Base-by-base conservation (phyloP, 768 basidiomycete species). In the Pisolithus microcarpus region DNA sequence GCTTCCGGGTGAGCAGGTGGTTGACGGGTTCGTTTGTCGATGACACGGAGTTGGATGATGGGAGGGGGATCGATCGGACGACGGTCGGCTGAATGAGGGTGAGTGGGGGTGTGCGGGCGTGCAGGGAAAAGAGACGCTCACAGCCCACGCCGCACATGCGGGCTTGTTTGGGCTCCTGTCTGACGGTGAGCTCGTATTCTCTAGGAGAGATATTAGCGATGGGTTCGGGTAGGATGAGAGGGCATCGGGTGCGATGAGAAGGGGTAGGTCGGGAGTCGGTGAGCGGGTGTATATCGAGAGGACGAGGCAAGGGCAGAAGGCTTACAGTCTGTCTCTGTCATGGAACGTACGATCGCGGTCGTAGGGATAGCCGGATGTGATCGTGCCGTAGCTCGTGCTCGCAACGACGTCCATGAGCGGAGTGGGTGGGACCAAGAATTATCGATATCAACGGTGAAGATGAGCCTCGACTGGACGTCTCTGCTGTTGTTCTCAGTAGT, bases 21-120 rank as follows among this genome's bases (percentile, higher is more conserved):
- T 23, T 63, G 63, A 26, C 64, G 71, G 30, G 66, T 62, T 24
- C 70, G 60, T 8, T 80, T 83, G 70, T 92, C 87, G 58, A 90
- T 75, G 49, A 96, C 89, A 49, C 87, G 83, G 7, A 97, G 81
- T 67, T 95, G 91, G n/a, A 97, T 84, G 70, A 97, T 93, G 16
- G 94, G 93, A 1, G 93, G 92, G 0, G 94, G 94, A 74, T 97
- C 93, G 64, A 97, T 92, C 2, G 94, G 93, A 36, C 93, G 78
- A n/a, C 93, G 80, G 76, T 95, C 94, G 50, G 91, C 92, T 87
- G 70, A 51, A 50, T 30, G 45, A 37, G 46, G 30, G 23, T 31
- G 50, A 38, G 43, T 37, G 23, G 16, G 39, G 43, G 48, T 28
- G 53, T 54, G 26, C 47, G 42, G 36, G 18, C 39, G 44, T 18